Evolutionary conservation across 352 stramenopile genomes (phyloP), one percentile per base, ranked within the genome.

Genomic region (Globisporangium barbulae): DNA sequence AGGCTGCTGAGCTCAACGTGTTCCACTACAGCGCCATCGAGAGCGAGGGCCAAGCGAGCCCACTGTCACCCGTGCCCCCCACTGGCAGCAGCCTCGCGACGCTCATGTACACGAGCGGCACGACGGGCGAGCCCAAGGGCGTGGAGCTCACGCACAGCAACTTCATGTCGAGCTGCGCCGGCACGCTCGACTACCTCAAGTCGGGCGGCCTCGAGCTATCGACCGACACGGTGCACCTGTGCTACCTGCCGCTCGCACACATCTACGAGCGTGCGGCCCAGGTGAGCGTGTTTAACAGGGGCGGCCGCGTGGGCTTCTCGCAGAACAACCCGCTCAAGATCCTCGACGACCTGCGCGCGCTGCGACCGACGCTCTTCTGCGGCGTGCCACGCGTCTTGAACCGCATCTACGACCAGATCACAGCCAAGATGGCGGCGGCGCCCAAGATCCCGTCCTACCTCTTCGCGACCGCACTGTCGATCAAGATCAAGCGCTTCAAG

Each of bases 91-190:
- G 97, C 73, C 53, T 99, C 22, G 89, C 90, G 7, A 99, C 96
- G 7, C 85, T 98, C 59, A 97, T 91, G 86, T 98, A 98, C 81
- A 99, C 96, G 5, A 98, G 80, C 47, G 97, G 96, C 39, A 99
- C 97, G 21, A 99, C 96, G 22, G 96, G 96, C 21, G 84, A 98
- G 61, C 96, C 97, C 28, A 99, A 99, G 69, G 97, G 96, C 35
- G 97, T 91, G 25, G 78, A 99, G 50, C 78, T 99, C n/a, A 97
- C 88, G 10, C 97, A 99, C 73, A 49, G 56, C n/a, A 81, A 68
- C 13, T 70, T 86, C 31, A 66, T 88, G 28, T 67, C 68, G 1
- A 70, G 59, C 3, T 77, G 65, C 52, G 68, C 72, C 1, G 67
- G 66, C 5, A 70, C 66, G 0, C 68, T 78, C 48, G 71, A 80